Base-by-base conservation (phyloP, 768 basidiomycete genomes). In the Suillus brevipes region DNA sequence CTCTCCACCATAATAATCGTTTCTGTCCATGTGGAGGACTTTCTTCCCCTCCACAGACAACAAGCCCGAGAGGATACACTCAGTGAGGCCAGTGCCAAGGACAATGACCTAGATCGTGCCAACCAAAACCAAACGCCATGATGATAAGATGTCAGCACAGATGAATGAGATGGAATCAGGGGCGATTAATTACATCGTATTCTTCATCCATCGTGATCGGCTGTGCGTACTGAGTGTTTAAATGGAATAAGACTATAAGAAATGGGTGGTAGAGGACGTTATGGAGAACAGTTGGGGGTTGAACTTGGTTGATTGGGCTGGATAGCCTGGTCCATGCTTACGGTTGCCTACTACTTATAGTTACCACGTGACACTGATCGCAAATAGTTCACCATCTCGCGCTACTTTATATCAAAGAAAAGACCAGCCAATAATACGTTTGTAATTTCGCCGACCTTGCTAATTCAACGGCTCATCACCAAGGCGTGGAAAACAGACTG, bases 1-100 rank as follows among this genome's bases (percentile, higher is more conserved):
- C 74, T 98, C 97, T 63, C 93, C 97, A 53, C 97, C 97, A 67
- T 99, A 99, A 80, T 99, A 99, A 79, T 99, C 97, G 73, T 99
- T 99, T 73, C 94, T 85, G 79, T 97, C 95, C 86, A 97, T 98
- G 79, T 99, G 97, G 60, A 99, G 88, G 73, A 99, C 97, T 82
- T 99, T 99, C 87, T 99, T 98, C 68, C 97, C 97, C 78, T 98
- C 97, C 53, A 98, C 97, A n/a, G 97, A 99, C 72, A 99, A 84
- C 72, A 99, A 81, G 43, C 97, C 97, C 18, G 97, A 99, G 67
- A 99, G 88, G 77, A 99, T 96, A 81, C 97, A 99, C 79, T 99
- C 97, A 36, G 97, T 98, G 74, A 99, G 82, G 67, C 97, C 97
- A 67, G 97, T 99, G 66, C 97, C 97, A 72, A 99, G 87, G 68